These are phyloP conservation scores for Phoenix roebelenii DNA, from an alignment of 176 grass and related monocot genomes.

Conservation along the genomic window DNA sequence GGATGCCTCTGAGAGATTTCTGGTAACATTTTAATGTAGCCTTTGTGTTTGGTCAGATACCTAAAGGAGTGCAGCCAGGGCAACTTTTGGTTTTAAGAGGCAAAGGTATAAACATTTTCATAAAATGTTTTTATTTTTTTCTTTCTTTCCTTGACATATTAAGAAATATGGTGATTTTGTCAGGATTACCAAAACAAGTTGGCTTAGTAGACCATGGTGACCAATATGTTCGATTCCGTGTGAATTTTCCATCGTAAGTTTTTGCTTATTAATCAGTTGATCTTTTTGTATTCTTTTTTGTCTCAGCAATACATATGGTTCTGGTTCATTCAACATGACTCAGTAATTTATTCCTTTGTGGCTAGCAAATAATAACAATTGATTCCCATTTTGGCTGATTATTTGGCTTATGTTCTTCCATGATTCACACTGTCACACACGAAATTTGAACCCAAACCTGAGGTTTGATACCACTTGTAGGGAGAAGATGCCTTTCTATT, in stretches of 20 bases:
- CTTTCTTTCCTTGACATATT: slow-evolving; percentile 18
- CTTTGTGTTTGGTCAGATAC: slow-evolving; percentile 48
- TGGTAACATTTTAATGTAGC: no score
- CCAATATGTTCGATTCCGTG: slow-evolving; percentile 74
- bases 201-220: slow-evolving; percentile 56
- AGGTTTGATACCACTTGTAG: no score
- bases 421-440: no score
- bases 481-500: no score
- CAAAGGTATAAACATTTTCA: slow-evolving; percentile 51
- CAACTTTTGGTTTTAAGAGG: slow-evolving; percentile 72
- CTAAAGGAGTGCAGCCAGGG: slow-evolving; percentile 83
- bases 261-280: slow-evolving; percentile 11
- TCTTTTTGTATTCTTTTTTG: slow-evolving; percentile 12
- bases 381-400: no score
- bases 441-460: no score
- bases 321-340: no score
- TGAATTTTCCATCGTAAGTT: slow-evolving; percentile 93
- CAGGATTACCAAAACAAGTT: slow-evolving; percentile 57
- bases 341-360: no score
- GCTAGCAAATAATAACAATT: no score
- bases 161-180: slow-evolving; percentile 33
- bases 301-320: slow-evolving; percentile 32
- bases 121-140: slow-evolving; percentile 6
- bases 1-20: no score
- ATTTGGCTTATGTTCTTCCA: no score